These are phyloP conservation scores for Cucumis cinereus DNA, from an alignment of 306 rosid genomes.

Conservation along the genomic window DNA sequence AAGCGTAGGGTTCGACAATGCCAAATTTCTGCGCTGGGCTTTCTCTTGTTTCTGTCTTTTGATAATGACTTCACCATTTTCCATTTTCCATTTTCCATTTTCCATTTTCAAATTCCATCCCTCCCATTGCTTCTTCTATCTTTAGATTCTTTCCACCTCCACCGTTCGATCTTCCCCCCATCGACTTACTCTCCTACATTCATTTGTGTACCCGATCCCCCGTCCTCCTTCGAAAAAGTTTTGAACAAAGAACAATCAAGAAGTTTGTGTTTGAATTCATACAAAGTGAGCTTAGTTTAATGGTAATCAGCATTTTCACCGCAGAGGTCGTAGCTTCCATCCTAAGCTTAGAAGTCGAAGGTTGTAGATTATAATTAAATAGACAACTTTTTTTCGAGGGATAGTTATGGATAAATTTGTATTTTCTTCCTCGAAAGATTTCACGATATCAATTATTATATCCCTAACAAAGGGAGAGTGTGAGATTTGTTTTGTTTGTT, in stretches of 20 bases:
- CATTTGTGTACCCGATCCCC: background rate
- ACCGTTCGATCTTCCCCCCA: background rate
- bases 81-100: background rate
- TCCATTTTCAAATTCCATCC: background rate
- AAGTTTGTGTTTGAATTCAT: too few species aligned
- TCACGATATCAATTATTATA: too few species aligned
- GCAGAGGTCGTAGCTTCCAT: too few species aligned
- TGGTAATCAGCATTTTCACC: too few species aligned
- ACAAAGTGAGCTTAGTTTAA: too few species aligned
- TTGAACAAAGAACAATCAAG: too few species aligned
- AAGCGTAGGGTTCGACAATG: background rate
- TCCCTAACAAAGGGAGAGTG: background rate
- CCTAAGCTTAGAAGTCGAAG: too few species aligned
- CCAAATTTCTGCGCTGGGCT: background rate
- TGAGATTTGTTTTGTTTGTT: background rate
- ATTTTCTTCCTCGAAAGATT: too few species aligned
- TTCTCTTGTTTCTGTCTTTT: background rate
- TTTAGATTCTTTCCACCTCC: background rate
- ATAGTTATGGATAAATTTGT: too few species aligned
- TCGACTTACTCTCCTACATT: background rate
- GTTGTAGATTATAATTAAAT: too few species aligned
- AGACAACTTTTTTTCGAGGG: too few species aligned
- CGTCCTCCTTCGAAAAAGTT: background rate
- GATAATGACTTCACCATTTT: background rate
- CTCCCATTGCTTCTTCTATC: background rate